Base-by-base conservation (phyloP, 2,329 filamentous ascomycete species). In the Pseudovirgaria hyperparasitica region DNA sequence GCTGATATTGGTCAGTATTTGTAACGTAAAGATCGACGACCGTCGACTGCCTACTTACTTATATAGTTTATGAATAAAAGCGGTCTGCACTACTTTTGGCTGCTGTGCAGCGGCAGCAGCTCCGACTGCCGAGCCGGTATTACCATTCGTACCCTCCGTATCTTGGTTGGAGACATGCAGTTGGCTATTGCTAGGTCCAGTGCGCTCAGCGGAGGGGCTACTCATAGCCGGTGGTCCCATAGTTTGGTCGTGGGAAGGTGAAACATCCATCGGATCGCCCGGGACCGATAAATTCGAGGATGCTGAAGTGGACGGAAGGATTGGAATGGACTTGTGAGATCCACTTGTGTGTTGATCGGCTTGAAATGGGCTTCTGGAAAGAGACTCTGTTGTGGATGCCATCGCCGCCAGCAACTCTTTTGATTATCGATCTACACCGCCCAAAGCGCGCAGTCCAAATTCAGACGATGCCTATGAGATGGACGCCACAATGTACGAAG, bases 61-160 rank as follows among this genome's bases (percentile, higher is more conserved):
- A 66, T 96, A 98, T 19, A 98, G 72, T 57, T 98, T 98, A 57
- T 98, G 90, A 39, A 98, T 96, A 48, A 98, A 98, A 13, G 90
- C 90, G 8, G 90, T 96, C 60, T 98, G 90, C 10, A 96, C 85
- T 23, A 94, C 87, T 59, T 98, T 98, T 33, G 90, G 86, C 50
- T 93, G 86, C 49, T 92, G 84, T 27, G 86, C 77, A 25, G 78
- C 78, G 5, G 79, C 73, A 1, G 76, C 74, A 12, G 76, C 75
- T 19, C 63, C 63, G 2, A 65, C 54, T 2, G 60, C 57, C 13
- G 54, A 53, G 27, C 52, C 50, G 36, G 58, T 28, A 55, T 53
- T 46, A 58, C 63, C 46, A 37, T 54, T 58, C 19, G 42, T 40
- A 11, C 37, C 36, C 4, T 50, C 48, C 10, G 39, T 24, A 15